Evolutionary conservation across 2,329 filamentous ascomycete genomes (phyloP), one percentile per base, ranked within the genome.

Genomic region (Ophiosphaerella narmari): DNA sequence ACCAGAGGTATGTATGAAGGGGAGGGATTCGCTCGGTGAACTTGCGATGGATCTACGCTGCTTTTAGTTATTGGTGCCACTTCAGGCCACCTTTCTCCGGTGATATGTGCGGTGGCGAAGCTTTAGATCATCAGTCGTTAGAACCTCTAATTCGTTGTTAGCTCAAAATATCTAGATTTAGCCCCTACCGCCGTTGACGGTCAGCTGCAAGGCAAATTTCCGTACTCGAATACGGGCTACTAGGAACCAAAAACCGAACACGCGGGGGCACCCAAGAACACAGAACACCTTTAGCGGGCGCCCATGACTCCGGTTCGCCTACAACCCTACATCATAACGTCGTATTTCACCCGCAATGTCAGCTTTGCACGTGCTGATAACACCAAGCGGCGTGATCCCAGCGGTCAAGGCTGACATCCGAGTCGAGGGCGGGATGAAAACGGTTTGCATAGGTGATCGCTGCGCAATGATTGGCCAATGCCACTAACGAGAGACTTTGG

Each of bases 391-490:
- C 40, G 14, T 14, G 21, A 24, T 23, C 23, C 16, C 24, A 16
- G n/a, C 11, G 16, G 31, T 42, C 18, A 13, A 14, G 31, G 5
- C 26, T 24, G 11, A 46, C 39, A 43, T 35, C n/a, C 16, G 43
- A 41, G 44, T 34, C 44, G 35, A 43, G 50, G 44, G 38, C 42
- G 37, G 24, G 21, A 33, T 40, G 47, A 35, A 32, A 46, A 43
- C 14, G 12, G 21, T 9, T 21, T 48, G 42, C 16, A 32, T 41
- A 39, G 21, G 26, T 14, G 9, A 26, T 33, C 39, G n/a, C 13
- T n/a, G 13, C 21, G 26, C 16, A 9, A 5, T 50, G 46, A 57
- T 56, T 56, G 55, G 57, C 23, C 33, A 35, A 43, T 47, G 13
- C 26, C 18, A 31, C 21, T 31, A 23, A 43, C 29, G 24, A 23